Evolutionary conservation across 441 rosid genomes (phyloP), one percentile per base, ranked within the genome.

Genomic region (Gossypium schwendimanii): DNA sequence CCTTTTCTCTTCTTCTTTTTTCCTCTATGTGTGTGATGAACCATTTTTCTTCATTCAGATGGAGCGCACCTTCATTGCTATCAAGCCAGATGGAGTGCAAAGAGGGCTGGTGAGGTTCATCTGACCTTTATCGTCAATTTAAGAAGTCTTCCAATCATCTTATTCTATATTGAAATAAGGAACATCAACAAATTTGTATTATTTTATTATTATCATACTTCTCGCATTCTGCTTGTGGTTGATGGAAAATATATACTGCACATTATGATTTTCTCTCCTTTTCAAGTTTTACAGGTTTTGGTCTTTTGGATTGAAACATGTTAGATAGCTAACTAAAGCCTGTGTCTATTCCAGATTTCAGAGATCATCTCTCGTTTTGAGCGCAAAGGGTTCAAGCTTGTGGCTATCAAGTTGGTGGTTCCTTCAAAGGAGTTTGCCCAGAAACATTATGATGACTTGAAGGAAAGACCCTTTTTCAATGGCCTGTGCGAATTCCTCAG

Each of bases 21-120:
- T 76, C 1, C 71, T 14, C 50, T 53, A 4, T 23, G 0, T 2
- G 18, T 23, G 2, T 24, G 60, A 4, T 58, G 17, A 21, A 14
- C 58, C 26, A 73, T 47, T 71, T 65, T 45, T 14, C n/a, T 61
- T 17, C 15, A 18, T 73, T 63, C 86, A 94, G 97, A 63, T 91
- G 87, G 98, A 94, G 75, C 94, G 92, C 31, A 89, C 97, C 68
- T 92, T 94, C 87, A 94, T 94, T 28, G 98, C 98, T 50, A 94
- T 94, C 87, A 94, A 94, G 86, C 98, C 97, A 10, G 97, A 92
- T 77, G 98, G 98, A 53, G 96, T 94, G 67, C 97, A 94, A 75
- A 78, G 98, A 84, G 97, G 98, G 41, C 89, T 92, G 96, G 99
- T 94, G 80, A 67, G 79, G 33, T 49, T 12, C 76, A 49, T 57